A percentile compares a stretch with the other conserved stretches of the same genome.
These are phyloP conservation scores for Penicillium olsonii DNA, from an alignment of 2,329 filamentous ascomycete species.

Conservation along the genomic window DNA sequence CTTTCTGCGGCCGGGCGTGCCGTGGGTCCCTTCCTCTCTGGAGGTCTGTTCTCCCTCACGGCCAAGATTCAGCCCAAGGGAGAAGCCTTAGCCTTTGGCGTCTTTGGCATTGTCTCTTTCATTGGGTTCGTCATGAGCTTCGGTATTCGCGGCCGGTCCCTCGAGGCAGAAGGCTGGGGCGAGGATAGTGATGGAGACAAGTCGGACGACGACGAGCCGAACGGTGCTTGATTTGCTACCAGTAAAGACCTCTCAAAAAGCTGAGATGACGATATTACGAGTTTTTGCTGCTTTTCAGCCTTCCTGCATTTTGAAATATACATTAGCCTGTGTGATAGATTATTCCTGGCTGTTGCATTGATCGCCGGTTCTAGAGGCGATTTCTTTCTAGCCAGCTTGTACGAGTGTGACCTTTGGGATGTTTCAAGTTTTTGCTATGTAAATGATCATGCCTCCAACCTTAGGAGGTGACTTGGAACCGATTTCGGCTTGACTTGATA, in stretches of 20 bases:
- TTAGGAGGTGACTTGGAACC: too few relatives aligned
- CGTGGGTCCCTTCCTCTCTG: constrained; percentile 83
- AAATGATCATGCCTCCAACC: neutral
- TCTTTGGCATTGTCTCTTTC: constrained; percentile 82
- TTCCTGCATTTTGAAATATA: constrained; percentile 17
- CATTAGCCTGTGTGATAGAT: constrained; percentile 3
- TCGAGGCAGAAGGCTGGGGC: constrained; percentile 61
- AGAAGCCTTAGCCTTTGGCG: constrained; percentile 79
- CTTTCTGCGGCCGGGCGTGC: constrained; percentile 88
- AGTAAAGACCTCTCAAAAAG: constrained; percentile 1
- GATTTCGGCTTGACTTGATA: too few relatives aligned
- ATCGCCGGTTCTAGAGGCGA: constrained; percentile 3
- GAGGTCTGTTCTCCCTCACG: constrained; percentile 79
- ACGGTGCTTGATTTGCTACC: constrained; percentile 7
- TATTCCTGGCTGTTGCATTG: constrained; percentile 9
- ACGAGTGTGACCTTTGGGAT: neutral
- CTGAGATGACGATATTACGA: constrained; percentile 18
- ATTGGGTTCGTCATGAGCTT: constrained; percentile 78
- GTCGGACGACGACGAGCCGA: constrained; percentile 49
- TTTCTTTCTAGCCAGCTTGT: neutral
- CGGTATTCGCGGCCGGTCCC: constrained; percentile 66
- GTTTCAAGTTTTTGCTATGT: neutral
- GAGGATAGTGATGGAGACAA: constrained; percentile 45
- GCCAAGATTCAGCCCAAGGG: constrained; percentile 74
- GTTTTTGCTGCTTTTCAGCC: constrained; percentile 14